phyloP scores from a whole-genome alignment of 768 basidiomycete species.

The Albatrellus ellisii region DNA sequence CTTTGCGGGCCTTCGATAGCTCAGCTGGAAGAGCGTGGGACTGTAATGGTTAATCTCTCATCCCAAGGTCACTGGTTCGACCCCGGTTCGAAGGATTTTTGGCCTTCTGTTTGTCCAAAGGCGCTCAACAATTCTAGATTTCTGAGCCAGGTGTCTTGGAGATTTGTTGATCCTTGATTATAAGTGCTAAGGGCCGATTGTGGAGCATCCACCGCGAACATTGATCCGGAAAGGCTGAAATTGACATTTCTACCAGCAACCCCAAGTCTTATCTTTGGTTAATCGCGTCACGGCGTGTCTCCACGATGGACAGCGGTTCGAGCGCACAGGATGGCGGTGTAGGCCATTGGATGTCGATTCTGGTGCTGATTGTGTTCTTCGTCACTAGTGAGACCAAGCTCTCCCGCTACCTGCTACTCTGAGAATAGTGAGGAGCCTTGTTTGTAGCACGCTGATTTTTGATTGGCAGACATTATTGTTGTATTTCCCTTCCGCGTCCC shows the following conservation, averaged over 20 bases:
- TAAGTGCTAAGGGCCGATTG: too few species aligned
- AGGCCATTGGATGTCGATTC: slow-evolving; percentile 1
- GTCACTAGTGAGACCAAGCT: slow-evolving; percentile 1
- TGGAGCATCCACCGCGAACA: too few species aligned
- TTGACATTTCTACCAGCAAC: too few species aligned
- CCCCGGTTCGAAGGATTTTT: slow-evolving; percentile 5
- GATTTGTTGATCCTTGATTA: too few species aligned
- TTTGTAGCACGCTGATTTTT: background rate
- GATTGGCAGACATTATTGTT: slow-evolving; percentile 8
- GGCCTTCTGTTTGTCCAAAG: too few species aligned
- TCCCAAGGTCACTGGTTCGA: slow-evolving; percentile 6
- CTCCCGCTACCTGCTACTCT: background rate
- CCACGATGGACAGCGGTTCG: too few species aligned
- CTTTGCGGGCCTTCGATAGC: slow-evolving; percentile 6
- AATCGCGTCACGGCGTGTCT: too few species aligned
- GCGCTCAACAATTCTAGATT: too few species aligned
- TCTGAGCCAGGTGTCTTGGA: too few species aligned
- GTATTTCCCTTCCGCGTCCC: slow-evolving; percentile 13
- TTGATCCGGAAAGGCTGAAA: too few species aligned
- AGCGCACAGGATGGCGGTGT: too few species aligned
- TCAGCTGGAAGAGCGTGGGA: slow-evolving; percentile 7
- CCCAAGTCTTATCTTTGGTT: too few species aligned
- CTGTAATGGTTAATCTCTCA: background rate
- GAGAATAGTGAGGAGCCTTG: background rate
- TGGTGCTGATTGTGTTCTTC: slow-evolving; percentile 1